Evolutionary conservation across 208 protist species (phyloP).

Genomic region (Trypanosoma scelopori): DNA sequence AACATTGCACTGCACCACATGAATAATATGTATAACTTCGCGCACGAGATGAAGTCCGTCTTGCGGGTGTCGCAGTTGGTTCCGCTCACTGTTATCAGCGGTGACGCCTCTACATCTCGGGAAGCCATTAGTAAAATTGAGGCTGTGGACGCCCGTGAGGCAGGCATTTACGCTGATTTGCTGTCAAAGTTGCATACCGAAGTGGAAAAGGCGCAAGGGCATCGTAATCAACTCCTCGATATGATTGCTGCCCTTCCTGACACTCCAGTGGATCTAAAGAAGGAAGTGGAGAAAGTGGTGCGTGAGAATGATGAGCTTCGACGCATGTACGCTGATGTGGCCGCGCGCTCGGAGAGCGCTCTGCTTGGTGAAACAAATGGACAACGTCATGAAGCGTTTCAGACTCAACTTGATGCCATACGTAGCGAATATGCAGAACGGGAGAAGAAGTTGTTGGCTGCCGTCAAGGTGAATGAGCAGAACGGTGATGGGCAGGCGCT

Average conservation of each 20-base stretch:
- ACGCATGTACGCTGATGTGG: not conserved
- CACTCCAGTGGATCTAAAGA: constrained; percentile 22
- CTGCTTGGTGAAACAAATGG: constrained; percentile 21
- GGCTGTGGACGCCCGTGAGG: constrained; percentile 24
- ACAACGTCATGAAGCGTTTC: constrained; percentile 14
- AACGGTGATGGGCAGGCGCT: constrained; percentile 6
- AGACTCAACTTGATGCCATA: constrained; percentile 15
- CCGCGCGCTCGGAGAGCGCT: not conserved
- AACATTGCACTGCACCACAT: constrained; percentile 21
- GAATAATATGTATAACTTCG: constrained; percentile 13
- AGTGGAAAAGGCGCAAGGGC: constrained; percentile 15
- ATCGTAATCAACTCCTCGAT: constrained; percentile 27
- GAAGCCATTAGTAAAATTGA: constrained; percentile 24
- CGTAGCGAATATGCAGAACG: constrained; percentile 30
- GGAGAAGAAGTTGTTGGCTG: constrained; percentile 48
- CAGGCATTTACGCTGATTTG: constrained; percentile 17
- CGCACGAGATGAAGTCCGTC: constrained; percentile 16
- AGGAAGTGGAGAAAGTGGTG: constrained; percentile 32
- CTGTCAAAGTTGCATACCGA: constrained; percentile 27
- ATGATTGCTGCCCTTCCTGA: constrained; percentile 13
- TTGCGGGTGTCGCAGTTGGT: constrained; percentile 28
- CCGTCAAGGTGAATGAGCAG: constrained; percentile 51
- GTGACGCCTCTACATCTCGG: constrained; percentile 14
- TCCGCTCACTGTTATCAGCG: constrained; percentile 24
- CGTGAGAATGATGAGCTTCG: constrained; percentile 34